Percentiles rank a stretch among this genome's conserved stretches.
Conservation (phyloP, 495 filamentous ascomycete species). For the Neurospora intermedia region DNA sequence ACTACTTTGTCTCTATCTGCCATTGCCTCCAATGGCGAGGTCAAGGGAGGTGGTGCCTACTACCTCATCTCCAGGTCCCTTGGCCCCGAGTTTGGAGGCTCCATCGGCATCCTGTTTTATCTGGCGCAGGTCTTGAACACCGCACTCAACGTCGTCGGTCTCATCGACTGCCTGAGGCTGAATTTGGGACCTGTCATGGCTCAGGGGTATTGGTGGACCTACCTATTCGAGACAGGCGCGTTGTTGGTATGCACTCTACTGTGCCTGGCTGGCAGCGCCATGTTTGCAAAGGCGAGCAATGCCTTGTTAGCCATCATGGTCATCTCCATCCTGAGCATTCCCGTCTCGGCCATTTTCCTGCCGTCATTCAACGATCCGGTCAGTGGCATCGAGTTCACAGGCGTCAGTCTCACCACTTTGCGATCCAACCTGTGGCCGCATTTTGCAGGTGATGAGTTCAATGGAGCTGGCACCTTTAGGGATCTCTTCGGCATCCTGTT, state of each 20-base stretch:
- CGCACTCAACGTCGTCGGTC: constrained; percentile 78
- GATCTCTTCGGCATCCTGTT: constrained; percentile 82
- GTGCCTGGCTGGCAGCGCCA: constrained; percentile 68
- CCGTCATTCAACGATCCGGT: constrained; percentile 52
- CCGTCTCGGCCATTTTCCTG: constrained; percentile 57
- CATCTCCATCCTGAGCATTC: constrained; percentile 71
- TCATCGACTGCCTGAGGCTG: constrained; percentile 71
- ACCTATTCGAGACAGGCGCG: constrained; percentile 65
- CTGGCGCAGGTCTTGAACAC: constrained; percentile 78
- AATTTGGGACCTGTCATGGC: constrained; percentile 66
- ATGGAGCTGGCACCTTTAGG: constrained; percentile 63
- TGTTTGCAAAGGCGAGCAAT: constrained; percentile 73
- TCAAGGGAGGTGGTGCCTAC: constrained; percentile 80
- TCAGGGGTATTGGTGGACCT: constrained; percentile 66
- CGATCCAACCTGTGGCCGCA: constrained; percentile 59
- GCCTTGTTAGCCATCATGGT: constrained; percentile 64
- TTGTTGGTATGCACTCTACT: constrained; percentile 64
- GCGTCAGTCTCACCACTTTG: constrained; percentile 57
- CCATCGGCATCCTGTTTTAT: constrained; percentile 84
- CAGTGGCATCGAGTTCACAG: constrained; percentile 64
- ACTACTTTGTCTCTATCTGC: constrained; percentile 81
- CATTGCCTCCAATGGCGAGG: constrained; percentile 83
- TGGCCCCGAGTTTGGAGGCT: constrained; percentile 85
- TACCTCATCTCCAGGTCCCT: constrained; percentile 81
- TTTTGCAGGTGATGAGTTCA: constrained; percentile 25